phyloP scores from a whole-genome alignment of 129 eudicot genomes.

The Daucus carota region DNA sequence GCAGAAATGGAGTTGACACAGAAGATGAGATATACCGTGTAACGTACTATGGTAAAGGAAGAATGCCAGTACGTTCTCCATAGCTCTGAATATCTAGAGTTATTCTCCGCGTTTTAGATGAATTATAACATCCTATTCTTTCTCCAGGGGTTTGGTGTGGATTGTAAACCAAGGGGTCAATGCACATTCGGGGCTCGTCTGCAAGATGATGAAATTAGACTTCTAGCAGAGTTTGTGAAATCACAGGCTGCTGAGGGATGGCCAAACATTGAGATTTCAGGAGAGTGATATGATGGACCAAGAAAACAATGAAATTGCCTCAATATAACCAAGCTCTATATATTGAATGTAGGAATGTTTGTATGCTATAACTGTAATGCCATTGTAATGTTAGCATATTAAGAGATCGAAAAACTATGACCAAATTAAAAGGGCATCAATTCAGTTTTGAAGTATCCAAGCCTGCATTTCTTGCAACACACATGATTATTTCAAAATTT shows the following conservation, averaged over 20 bases:
- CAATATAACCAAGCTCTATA: not conserved
- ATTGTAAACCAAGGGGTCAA: conserved; percentile 92
- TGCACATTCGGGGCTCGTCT: conserved; percentile 97
- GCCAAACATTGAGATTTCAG: conserved; percentile 44
- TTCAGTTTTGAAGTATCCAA: not conserved
- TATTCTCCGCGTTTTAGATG: conserved; percentile 1
- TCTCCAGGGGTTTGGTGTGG: conserved; percentile 86
- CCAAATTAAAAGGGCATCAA: not conserved
- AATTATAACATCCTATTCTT: not conserved
- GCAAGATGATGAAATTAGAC: conserved; percentile 72
- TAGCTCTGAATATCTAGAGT: conserved; percentile 5
- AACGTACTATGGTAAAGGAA: conserved; percentile 84
- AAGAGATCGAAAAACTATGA: not conserved
- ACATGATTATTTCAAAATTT: not conserved
- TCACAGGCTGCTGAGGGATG: conserved; percentile 86
- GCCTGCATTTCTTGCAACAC: not conserved
- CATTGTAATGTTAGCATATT: no score
- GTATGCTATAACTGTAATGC: no score
- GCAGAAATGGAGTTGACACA: conserved; percentile 74
- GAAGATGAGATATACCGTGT: conserved; percentile 76
- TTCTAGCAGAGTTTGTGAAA: conserved; percentile 81
- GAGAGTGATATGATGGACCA: conserved; percentile 29
- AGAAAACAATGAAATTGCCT: not conserved
- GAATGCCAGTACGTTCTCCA: conserved; percentile 70
- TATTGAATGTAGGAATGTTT: not conserved